Evolutionary conservation across 73 alveolate genomes (phyloP), one percentile per base, ranked within the genome.

Genomic region (Stentor coeruleus): DNA sequence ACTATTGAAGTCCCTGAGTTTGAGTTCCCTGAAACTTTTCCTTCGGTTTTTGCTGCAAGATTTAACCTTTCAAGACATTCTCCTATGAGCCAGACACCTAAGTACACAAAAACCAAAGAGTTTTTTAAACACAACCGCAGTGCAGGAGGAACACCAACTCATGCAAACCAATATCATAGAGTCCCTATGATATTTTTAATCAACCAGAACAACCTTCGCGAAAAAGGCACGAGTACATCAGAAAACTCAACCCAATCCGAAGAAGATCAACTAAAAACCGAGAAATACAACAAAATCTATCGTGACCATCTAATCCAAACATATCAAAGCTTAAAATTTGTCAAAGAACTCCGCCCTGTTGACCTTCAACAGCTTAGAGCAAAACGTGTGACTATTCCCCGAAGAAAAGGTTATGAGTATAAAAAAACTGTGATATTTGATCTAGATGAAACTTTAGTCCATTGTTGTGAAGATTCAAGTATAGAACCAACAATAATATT

Each of bases 361-460:
- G 66, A 49, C 66, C 6, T 49, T 49, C 66, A 49, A 20, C 66
- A 49, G 66, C 66, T 49, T 49, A 6, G 66, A 20, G 6, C 66
- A 49, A 49, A 49, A 49, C 66, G 66, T 11, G 66, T 49, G 66
- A 49, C 66, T 49, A 6, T 49, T 49, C 28, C 66, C 6, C 6
- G 66, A 49, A 6, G 66, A 6, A 49, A 20, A 20, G 66, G 66
- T 6, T 49, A 49, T 20, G 66, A 49, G 66, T 49, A 49, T 49
- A 49, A 49, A 49, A 49, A 49, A 49, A 49, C 66, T 11, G 66
- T 49, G 28, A 49, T 49, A 11, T 49, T 49, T 49, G 98, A 94
- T 84, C 84, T 94, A 87, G 98, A 94, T 90, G 98, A 94, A 84
- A 94, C 98, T 14, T 74, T 94, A 39, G 90, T 94, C 30, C 96